phyloP scores from a whole-genome alignment of 495 filamentous ascomycete species.

The Tuber magnatum region DNA sequence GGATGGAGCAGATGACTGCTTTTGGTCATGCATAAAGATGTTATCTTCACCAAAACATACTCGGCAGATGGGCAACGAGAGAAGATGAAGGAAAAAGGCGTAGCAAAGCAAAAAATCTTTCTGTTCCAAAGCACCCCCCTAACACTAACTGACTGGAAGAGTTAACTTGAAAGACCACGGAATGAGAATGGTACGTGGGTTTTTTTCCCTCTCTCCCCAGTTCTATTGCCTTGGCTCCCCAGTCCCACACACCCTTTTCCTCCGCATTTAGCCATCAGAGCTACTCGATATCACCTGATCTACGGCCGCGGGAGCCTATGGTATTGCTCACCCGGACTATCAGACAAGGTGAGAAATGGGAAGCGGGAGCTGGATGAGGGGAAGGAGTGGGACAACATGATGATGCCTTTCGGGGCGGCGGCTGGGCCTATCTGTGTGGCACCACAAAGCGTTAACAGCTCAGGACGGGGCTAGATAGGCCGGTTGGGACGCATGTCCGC shows the following conservation, averaged over 20 bases:
- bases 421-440: not conserved
- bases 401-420: not conserved
- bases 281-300: not conserved
- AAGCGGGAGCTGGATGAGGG: not conserved
- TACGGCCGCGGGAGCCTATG: not conserved
- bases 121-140: not conserved
- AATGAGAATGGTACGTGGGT: not conserved
- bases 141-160: not conserved
- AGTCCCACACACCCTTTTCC: not conserved
- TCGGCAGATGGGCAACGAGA: not conserved
- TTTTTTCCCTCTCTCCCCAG: not conserved
- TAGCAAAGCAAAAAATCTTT: not conserved
- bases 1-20: not conserved
- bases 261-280: not conserved
- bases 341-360: slow-evolving; percentile 11
- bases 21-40: not conserved
- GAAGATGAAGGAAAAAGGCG: not conserved
- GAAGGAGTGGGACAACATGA: not conserved
- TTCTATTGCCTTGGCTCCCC: not conserved
- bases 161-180: not conserved
- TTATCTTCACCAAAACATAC: not conserved
- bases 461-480: not conserved
- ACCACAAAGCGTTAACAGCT: not conserved
- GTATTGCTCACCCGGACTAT: slow-evolving; percentile 10
- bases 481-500: not conserved